Conservation (phyloP, 139 green algal species). For the Pleodorina starrii region DNA sequence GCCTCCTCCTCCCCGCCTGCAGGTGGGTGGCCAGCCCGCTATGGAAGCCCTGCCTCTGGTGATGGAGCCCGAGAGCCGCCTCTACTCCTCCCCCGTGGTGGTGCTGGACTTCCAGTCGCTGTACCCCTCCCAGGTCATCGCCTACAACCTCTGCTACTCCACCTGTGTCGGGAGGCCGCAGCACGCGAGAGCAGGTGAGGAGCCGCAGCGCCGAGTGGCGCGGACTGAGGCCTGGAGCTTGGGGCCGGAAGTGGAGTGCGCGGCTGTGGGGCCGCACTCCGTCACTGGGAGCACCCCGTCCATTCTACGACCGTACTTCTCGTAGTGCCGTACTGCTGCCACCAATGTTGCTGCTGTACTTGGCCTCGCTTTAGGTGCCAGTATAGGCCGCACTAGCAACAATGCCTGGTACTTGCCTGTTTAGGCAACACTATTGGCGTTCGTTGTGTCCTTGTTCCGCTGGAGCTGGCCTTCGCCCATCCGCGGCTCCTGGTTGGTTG, state of each 20-base stretch:
- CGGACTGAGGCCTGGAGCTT: neutral
- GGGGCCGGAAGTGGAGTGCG: neutral
- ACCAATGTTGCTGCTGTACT: no score
- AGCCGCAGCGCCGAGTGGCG: neutral
- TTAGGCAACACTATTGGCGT: no score
- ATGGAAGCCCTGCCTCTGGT: constrained; percentile 96
- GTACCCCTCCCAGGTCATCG: constrained; percentile 96
- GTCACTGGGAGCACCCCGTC: no score
- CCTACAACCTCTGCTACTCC: constrained; percentile 98
- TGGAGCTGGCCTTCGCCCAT: no score
- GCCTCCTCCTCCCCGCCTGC: neutral
- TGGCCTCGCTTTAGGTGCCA: no score
- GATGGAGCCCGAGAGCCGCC: constrained; percentile 92
- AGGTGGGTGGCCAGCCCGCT: constrained; percentile 92
- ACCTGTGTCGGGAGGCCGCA: constrained; percentile 85
- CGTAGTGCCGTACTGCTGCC: no score
- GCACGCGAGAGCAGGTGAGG: constrained; percentile 66
- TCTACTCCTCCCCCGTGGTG: constrained; percentile 90
- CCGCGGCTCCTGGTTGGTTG: no score
- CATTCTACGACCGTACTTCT: no score
- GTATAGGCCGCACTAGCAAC: no score
- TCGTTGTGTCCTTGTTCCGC: no score
- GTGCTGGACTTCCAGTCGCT: constrained; percentile 99
- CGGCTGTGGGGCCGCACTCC: no score
- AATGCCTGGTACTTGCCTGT: no score